Evolutionary conservation across 2,329 filamentous ascomycete genomes (phyloP).

Genomic region (Teratosphaeria pseudoeucalypti): DNA sequence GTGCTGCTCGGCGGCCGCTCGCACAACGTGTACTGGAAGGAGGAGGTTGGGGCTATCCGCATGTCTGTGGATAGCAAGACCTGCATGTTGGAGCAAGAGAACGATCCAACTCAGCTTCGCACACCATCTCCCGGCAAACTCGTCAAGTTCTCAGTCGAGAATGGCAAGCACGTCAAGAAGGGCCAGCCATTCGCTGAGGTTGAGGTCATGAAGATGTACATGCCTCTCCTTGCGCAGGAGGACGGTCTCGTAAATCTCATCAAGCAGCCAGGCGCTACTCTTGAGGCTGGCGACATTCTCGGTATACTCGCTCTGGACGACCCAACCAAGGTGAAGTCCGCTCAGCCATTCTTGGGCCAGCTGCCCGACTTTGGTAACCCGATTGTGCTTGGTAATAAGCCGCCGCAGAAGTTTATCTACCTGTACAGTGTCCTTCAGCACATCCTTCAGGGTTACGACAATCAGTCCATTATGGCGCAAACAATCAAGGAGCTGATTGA

Average conservation of each 20-base stretch:
- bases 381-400: slow-evolving; percentile 80
- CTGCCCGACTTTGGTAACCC: slow-evolving; percentile 79
- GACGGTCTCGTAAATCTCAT: slow-evolving; percentile 95
- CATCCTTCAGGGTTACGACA: slow-evolving; percentile 89
- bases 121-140: slow-evolving; percentile 94
- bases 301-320: slow-evolving; percentile 93
- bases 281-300: slow-evolving; percentile 97
- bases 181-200: slow-evolving; percentile 93
- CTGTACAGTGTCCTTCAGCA: slow-evolving; percentile 70
- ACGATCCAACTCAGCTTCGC: slow-evolving; percentile 92
- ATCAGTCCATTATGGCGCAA: slow-evolving; percentile 86
- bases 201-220: slow-evolving; percentile 99
- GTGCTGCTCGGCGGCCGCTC: slow-evolving; percentile 84
- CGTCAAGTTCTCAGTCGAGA: slow-evolving; percentile 95
- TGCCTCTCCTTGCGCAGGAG: slow-evolving; percentile 90
- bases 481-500: slow-evolving; percentile 83
- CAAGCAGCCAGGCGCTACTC: slow-evolving; percentile 96
- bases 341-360: slow-evolving; percentile 83
- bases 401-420: slow-evolving; percentile 73
- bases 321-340: slow-evolving; percentile 91
- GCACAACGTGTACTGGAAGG: slow-evolving; percentile 99
- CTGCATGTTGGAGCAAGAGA: slow-evolving; percentile 94
- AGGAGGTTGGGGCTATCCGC: slow-evolving; percentile 91
- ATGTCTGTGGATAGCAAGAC: slow-evolving; percentile 97
- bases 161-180: slow-evolving; percentile 83